Evolutionary conservation across 441 rosid genomes (phyloP).

Genomic region (Populus hybrid): DNA sequence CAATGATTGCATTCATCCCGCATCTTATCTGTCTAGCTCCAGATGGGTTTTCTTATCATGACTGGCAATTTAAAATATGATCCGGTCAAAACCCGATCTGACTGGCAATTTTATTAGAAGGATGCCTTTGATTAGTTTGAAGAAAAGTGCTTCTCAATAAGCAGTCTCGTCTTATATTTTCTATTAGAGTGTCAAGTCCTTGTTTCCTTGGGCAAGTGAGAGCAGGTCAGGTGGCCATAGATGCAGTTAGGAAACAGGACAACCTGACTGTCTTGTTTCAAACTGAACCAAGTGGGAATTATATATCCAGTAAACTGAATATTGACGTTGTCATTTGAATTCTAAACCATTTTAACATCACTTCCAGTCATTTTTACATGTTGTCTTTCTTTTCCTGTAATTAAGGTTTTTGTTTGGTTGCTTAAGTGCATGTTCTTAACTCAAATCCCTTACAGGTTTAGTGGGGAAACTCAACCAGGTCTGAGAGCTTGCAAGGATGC

Average conservation of each 20-base stretch:
- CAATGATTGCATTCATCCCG: not conserved
- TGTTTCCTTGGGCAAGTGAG: constrained; percentile 1
- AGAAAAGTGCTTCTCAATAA: not conserved
- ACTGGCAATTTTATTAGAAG: not conserved
- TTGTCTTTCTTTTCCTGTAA: not conserved
- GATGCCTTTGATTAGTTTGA: constrained; percentile 2
- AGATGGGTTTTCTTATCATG: constrained; percentile 4
- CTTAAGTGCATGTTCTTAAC: constrained; percentile 3
- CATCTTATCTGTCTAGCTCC: not conserved
- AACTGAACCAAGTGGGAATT: not conserved
- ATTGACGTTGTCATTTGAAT: constrained; percentile 1
- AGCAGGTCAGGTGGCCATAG: constrained; percentile 11
- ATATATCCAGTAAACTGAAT: not conserved
- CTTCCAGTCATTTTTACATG: not conserved
- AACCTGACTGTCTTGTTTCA: constrained; percentile 16
- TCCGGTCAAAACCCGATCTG: not conserved
- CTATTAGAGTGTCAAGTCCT: not conserved
- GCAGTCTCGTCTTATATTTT: constrained; percentile 2
- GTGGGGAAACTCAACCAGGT: constrained; percentile 65
- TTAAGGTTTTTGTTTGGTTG: constrained; percentile 8
- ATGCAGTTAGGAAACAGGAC: constrained; percentile 19
- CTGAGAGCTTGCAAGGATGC: constrained; percentile 54
- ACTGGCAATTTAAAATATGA: constrained; percentile 10
- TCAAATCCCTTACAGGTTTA: constrained; percentile 34
- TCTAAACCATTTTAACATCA: not conserved